Base-by-base conservation (phyloP, 495 filamentous ascomycete genomes). In the Haplographium delicatum region DNA sequence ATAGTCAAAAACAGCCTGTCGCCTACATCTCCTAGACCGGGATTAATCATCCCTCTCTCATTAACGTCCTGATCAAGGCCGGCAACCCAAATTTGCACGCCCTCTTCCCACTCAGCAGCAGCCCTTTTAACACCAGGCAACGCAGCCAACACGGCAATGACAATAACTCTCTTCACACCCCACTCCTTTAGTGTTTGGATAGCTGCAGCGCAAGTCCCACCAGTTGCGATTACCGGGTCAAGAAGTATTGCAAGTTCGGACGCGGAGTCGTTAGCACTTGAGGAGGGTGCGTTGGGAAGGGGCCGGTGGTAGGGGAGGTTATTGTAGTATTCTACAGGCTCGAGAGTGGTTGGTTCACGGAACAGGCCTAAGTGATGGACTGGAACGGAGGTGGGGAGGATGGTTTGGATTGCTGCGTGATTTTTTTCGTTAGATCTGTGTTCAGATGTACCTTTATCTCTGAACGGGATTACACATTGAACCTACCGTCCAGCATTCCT, bases 271-370 rank as follows among this genome's bases (percentile, higher is more conserved):
- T 76, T 72, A 3, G 63, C 65, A 39, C 72, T 68, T 34, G 47
- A 50, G 46, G 65, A 56, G 43, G 66, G 61, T 2, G 79, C 65
- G 42, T 65, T 59, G 49, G 60, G 24, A 57, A 65, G 7, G 53
- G 67, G 25, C 65, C 45, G 16, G 61, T 89, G 81, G 66, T 88
- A 86, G 28, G 91, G 91, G 16, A 97, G 86, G 68, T 97, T 97
- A 72, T 88, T 97, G 75, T 97, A 97, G 77, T 97, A 97, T 71
- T 97, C 91, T 40, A 97, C 91, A 0, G 91, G 90, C 44, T 85
- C 79, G 23, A 96, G 82, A 28, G 86, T 86, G 51, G 79, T 76
- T 25, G 83, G 85, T 61, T 96, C 91, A 59, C 91, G 86, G 72
- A 87, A 97, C 53, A 97, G 82, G 37, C 91, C 91, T 19, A 97